A percentile compares a stretch with the other conserved stretches of the same genome.
These are phyloP conservation scores for Spergularia marina DNA, from an alignment of 148 eudicot species.

Conservation along the genomic window DNA sequence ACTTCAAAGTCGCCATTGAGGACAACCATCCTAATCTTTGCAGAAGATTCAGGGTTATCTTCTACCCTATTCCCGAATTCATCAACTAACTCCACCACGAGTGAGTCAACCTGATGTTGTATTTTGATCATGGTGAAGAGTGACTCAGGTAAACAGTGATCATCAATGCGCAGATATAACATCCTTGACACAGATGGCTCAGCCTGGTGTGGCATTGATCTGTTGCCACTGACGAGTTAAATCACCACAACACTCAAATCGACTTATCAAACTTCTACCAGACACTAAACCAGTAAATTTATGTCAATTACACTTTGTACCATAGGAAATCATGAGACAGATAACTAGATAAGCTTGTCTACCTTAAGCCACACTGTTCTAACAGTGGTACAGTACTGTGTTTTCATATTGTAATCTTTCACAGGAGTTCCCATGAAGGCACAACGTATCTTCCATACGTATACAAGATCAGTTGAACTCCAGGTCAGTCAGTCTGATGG, in stretches of 20 bases:
- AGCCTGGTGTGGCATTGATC: conserved; percentile 15
- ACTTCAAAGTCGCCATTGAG: conserved; percentile 58
- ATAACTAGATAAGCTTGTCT: too few relatives aligned
- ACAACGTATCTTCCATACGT: too few relatives aligned
- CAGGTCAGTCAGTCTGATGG: not conserved
- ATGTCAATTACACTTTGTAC: too few relatives aligned
- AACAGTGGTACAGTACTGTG: not conserved
- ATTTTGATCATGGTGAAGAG: conserved; percentile 22
- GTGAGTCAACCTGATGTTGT: conserved; percentile 16
- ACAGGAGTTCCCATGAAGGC: not conserved
- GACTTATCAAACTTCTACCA: not conserved
- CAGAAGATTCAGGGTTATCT: conserved; percentile 26
- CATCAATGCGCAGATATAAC: conserved; percentile 15
- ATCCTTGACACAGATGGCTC: conserved; percentile 5
- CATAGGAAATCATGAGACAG: too few relatives aligned
- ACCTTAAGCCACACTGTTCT: too few relatives aligned
- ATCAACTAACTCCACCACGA: conserved; percentile 16
- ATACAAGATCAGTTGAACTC: not conserved
- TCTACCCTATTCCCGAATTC: conserved; percentile 16
- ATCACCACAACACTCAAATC: not conserved
- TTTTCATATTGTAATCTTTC: not conserved
- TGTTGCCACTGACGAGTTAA: not conserved
- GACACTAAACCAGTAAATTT: not conserved
- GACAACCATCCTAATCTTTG: conserved; percentile 43
- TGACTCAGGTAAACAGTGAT: conserved; percentile 14